phyloP scores from a whole-genome alignment of 495 filamentous ascomycete species.

The Astrothelium macrocarpum region DNA sequence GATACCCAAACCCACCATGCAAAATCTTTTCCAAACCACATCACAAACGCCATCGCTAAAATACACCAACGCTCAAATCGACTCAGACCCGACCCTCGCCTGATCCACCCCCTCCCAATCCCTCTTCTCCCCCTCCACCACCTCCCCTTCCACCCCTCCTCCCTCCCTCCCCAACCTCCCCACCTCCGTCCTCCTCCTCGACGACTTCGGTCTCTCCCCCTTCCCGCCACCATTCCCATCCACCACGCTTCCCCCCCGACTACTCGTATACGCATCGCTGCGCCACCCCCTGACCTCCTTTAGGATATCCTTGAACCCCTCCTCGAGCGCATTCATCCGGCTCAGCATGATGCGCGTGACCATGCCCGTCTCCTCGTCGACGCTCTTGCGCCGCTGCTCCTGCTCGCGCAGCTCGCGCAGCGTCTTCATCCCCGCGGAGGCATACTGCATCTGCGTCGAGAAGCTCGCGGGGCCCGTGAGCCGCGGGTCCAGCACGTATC shows the following conservation, averaged over 20 bases:
- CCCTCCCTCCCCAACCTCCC: not conserved
- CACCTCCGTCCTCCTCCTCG: not conserved
- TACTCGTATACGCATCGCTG: slow-evolving; percentile 15
- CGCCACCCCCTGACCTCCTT: slow-evolving; percentile 68
- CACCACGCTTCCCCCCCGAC: not conserved
- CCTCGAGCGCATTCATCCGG: slow-evolving; percentile 83
- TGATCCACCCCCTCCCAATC: slow-evolving; percentile 3
- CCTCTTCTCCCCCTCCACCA: no score
- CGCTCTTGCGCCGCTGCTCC: slow-evolving; percentile 29
- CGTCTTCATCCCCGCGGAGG: slow-evolving; percentile 35
- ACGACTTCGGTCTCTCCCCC: slow-evolving; percentile 2
- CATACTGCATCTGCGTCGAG: slow-evolving; percentile 66
- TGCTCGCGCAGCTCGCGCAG: slow-evolving; percentile 9
- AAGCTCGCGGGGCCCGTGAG: slow-evolving; percentile 61
- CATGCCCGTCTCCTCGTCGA: slow-evolving; percentile 52
- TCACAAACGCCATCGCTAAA: not conserved
- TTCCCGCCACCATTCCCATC: slow-evolving; percentile 12
- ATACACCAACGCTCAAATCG: not conserved
- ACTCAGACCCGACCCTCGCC: not conserved
- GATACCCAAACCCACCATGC: not conserved
- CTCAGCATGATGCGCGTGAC: slow-evolving; percentile 80
- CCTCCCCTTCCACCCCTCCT: not conserved
- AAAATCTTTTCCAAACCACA: not conserved
- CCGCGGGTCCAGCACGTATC: slow-evolving; percentile 31
- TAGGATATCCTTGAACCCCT: slow-evolving; percentile 71